Conservation (phyloP, 2,329 filamentous ascomycete species). For the Huntiella abstrusa region DNA sequence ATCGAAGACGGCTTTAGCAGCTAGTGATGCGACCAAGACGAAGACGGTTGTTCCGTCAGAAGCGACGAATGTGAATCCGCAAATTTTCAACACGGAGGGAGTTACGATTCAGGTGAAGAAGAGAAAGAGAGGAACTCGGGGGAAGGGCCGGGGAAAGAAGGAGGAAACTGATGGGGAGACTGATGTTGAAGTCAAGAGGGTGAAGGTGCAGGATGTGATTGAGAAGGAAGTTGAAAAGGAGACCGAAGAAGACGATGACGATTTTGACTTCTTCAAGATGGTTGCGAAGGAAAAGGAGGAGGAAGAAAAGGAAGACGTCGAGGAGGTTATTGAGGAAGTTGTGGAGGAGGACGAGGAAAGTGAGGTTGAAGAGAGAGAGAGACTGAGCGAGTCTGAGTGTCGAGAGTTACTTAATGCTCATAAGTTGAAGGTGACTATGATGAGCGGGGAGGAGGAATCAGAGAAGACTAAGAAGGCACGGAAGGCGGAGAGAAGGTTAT, state of each 20-base stretch:
- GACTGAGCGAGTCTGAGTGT: constrained; percentile 20
- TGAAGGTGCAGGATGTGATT: constrained; percentile 26
- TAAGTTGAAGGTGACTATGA: constrained; percentile 27
- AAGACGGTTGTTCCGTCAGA: constrained; percentile 37
- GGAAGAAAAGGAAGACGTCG: constrained; percentile 20
- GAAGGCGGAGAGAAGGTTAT: constrained; percentile 43
- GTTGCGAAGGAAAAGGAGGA: constrained; percentile 15
- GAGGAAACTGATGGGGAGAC: constrained; percentile 10
- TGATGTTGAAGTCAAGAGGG: constrained; percentile 15
- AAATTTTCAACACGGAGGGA: constrained; percentile 44
- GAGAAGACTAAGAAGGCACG: constrained; percentile 15
- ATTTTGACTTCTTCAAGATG: constrained; percentile 12
- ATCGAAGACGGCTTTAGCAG: constrained; percentile 17
- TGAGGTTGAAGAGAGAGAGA: not conserved
- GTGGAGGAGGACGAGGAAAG: constrained; percentile 53
- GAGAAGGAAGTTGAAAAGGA: constrained; percentile 9
- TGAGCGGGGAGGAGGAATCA: constrained; percentile 21
- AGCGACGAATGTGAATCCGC: constrained; percentile 44
- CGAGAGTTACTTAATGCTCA: too few relatives aligned
- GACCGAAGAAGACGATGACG: constrained; percentile 13
- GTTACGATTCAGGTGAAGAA: constrained; percentile 5
- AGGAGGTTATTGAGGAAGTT: constrained; percentile 42
- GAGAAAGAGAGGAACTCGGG: constrained; percentile 31
- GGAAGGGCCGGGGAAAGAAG: constrained; percentile 14
- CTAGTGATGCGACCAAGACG: constrained; percentile 12